Evolutionary conservation across 495 filamentous ascomycete species (phyloP).

Genomic region (Neurospora sp.): DNA sequence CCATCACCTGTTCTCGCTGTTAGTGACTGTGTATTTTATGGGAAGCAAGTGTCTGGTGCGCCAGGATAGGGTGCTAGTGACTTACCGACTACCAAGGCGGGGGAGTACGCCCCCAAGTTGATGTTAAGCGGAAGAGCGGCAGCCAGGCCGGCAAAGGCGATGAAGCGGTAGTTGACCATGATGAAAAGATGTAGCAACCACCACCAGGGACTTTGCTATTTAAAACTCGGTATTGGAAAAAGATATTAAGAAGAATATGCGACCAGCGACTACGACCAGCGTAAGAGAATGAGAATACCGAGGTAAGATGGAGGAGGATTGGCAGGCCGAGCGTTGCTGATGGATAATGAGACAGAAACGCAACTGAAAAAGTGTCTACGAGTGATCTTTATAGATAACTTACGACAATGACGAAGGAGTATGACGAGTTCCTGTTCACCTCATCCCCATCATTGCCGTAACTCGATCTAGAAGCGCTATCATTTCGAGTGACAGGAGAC

Average conservation of each 20-base stretch:
- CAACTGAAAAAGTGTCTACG: background rate
- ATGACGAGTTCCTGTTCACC: background rate
- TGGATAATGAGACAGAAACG: conserved; percentile 25
- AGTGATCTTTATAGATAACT: background rate
- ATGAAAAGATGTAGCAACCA: conserved; percentile 9
- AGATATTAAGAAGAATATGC: conserved; percentile 14
- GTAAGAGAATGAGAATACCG: conserved; percentile 13
- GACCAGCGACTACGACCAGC: conserved; percentile 32
- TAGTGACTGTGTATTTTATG: background rate
- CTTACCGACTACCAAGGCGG: conserved; percentile 37
- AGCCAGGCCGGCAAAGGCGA: conserved; percentile 31
- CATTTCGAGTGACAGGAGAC: background rate
- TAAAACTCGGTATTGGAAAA: background rate
- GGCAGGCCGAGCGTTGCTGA: conserved; percentile 22
- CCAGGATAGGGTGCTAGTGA: too few species aligned
- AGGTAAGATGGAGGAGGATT: conserved; percentile 16
- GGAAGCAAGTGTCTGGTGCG: too few species aligned
- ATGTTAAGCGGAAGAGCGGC: conserved; percentile 48
- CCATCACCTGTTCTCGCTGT: conserved; percentile 46
- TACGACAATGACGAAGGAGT: background rate
- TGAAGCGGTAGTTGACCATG: conserved; percentile 33
- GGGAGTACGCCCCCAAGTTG: conserved; percentile 50
- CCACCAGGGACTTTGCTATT: background rate
- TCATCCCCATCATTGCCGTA: background rate
- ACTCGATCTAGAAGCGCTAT: background rate